These are phyloP conservation scores for Tuber melanosporum DNA, from an alignment of 495 filamentous ascomycete genomes.

Conservation along the genomic window DNA sequence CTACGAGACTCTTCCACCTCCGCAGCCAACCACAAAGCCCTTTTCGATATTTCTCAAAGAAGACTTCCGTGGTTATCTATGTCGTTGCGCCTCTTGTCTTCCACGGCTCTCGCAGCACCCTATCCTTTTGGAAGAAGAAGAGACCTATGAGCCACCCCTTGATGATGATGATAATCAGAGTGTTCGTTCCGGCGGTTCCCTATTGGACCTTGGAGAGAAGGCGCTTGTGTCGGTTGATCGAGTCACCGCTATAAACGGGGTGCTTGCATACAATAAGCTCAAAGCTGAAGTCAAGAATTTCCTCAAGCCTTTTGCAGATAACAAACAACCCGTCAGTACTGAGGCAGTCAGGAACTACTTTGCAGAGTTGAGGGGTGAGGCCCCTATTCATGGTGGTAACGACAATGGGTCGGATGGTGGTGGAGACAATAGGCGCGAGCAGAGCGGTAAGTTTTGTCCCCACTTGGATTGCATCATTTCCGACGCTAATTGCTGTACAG, in stretches of 20 bases:
- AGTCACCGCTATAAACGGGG: slow-evolving; percentile 87
- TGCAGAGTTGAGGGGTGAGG: slow-evolving; percentile 85
- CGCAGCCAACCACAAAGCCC: slow-evolving; percentile 48
- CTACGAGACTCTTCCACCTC: slow-evolving; percentile 49
- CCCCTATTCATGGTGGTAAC: slow-evolving; percentile 48
- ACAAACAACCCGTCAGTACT: slow-evolving; percentile 72
- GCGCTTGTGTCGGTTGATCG: slow-evolving; percentile 85
- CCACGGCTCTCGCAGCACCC: slow-evolving; percentile 60
- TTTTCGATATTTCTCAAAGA: slow-evolving; percentile 76
- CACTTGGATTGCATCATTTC: not conserved
- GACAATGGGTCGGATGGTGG: slow-evolving; percentile 48
- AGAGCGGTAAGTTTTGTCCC: slow-evolving; percentile 47
- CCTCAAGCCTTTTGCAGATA: slow-evolving; percentile 86
- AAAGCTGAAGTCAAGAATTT: slow-evolving; percentile 92
- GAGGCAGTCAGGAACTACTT: slow-evolving; percentile 97
- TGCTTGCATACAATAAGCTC: slow-evolving; percentile 93
- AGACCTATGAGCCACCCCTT: slow-evolving; percentile 80
- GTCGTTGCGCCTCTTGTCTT: slow-evolving; percentile 74
- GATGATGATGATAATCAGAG: slow-evolving; percentile 55
- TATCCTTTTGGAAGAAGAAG: slow-evolving; percentile 87
- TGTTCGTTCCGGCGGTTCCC: slow-evolving; percentile 58
- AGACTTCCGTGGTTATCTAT: slow-evolving; percentile 67
- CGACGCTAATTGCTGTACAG: slow-evolving; percentile 9
- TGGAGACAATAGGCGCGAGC: slow-evolving; percentile 52
- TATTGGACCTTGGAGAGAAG: slow-evolving; percentile 83